Evolutionary conservation across 2,329 filamentous ascomycete species (phyloP).

Genomic region (Dryadomyces quercus-mongolicae): DNA sequence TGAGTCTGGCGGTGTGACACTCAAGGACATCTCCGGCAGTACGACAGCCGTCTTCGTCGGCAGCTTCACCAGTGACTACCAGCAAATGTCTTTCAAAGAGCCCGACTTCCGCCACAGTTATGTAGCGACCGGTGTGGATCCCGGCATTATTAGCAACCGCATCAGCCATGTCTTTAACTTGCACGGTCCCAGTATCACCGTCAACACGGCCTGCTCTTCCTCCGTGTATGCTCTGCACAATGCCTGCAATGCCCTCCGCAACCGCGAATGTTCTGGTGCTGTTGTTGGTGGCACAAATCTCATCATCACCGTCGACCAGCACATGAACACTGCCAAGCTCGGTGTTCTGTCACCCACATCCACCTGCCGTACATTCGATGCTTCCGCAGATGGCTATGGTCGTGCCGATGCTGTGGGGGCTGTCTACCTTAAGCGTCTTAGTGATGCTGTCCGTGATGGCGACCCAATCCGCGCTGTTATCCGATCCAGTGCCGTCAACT

Average conservation of each 20-base stretch:
- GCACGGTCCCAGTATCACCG: constrained; percentile 18
- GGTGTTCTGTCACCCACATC: constrained; percentile 19
- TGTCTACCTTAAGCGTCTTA: constrained; percentile 30
- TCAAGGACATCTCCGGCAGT: neutral
- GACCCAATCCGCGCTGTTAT: constrained; percentile 21
- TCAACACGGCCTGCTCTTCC: constrained; percentile 26
- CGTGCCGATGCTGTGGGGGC: constrained; percentile 33
- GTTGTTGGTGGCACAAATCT: constrained; percentile 27
- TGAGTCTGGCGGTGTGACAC: constrained; percentile 15
- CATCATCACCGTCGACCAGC: constrained; percentile 17
- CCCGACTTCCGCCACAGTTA: constrained; percentile 14
- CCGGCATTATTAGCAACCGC: constrained; percentile 15
- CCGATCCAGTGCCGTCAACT: constrained; percentile 8
- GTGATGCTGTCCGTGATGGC: constrained; percentile 23
- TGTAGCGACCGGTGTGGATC: neutral
- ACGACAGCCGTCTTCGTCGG: constrained; percentile 27
- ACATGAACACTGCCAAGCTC: constrained; percentile 16
- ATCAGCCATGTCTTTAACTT: constrained; percentile 15
- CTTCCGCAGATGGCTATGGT: constrained; percentile 31
- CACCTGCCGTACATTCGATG: constrained; percentile 24
- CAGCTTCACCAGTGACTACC: constrained; percentile 23
- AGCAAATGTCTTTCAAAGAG: constrained; percentile 9
- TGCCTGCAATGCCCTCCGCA: constrained; percentile 17
- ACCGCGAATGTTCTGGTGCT: constrained; percentile 20
- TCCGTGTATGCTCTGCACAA: constrained; percentile 18